Conservation (phyloP, 1,284 basidiomycete species). For the Hemileia vastatrix region DNA sequence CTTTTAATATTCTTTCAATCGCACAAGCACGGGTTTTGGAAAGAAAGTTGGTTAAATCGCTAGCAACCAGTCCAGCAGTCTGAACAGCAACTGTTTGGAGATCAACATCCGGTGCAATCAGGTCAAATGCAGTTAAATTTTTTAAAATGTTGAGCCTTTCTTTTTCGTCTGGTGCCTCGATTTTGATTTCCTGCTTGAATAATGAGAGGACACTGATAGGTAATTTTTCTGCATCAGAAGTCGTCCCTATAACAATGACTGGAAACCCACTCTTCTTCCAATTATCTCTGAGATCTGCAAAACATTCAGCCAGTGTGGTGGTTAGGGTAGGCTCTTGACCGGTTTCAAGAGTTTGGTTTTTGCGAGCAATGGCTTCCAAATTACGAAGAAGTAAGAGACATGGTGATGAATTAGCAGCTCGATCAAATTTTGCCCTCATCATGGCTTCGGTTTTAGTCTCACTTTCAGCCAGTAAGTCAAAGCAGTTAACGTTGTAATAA, state of each 20-base stretch:
- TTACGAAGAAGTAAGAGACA: conserved; percentile 75
- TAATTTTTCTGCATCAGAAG: conserved; percentile 59
- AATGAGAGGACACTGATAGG: conserved; percentile 59
- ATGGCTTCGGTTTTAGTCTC: conserved; percentile 67
- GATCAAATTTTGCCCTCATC: conserved; percentile 66
- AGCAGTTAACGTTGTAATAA: conserved; percentile 62
- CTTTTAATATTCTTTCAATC: conserved; percentile 51
- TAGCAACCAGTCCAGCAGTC: conserved; percentile 81
- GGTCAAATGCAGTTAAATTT: conserved; percentile 49
- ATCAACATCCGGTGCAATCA: conserved; percentile 68
- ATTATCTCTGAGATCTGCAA: conserved; percentile 51
- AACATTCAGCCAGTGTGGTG: conserved; percentile 58
- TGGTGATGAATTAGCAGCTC: conserved; percentile 69
- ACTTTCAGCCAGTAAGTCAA: conserved; percentile 69
- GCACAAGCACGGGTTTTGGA: conserved; percentile 56
- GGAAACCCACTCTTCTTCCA: conserved; percentile 59
- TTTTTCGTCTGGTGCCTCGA: conserved; percentile 71
- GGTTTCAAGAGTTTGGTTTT: conserved; percentile 57
- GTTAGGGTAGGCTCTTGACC: conserved; percentile 61
- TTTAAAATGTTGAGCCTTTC: conserved; percentile 61
- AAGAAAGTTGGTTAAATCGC: conserved; percentile 67
- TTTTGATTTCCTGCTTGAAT: conserved; percentile 77
- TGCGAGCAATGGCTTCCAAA: conserved; percentile 69
- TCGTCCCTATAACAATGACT: conserved; percentile 65
- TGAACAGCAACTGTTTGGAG: conserved; percentile 65